These are phyloP conservation scores for Pichia sp. DNA, from an alignment of 1,139 yeast species.

Conservation along the genomic window DNA sequence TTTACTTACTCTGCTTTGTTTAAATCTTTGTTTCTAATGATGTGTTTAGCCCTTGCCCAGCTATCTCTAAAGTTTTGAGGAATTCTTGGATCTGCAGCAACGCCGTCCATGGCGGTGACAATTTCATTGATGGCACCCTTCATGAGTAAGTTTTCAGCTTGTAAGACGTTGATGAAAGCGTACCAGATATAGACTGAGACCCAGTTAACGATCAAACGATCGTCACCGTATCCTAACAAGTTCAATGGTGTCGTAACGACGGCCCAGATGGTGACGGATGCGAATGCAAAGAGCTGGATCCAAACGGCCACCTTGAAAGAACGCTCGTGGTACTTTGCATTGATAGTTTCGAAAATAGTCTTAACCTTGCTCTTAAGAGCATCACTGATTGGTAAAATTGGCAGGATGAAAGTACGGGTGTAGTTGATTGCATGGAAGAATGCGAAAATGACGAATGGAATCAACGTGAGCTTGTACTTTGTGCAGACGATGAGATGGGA, in stretches of 20 bases:
- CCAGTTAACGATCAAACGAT: constrained; percentile 10
- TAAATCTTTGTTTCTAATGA: constrained; percentile 7
- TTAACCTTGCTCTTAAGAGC: constrained; percentile 19
- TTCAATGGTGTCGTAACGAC: constrained; percentile 17
- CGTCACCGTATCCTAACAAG: constrained; percentile 19
- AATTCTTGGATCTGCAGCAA: constrained; percentile 53
- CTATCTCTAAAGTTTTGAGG: constrained; percentile 57
- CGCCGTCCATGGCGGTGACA: constrained; percentile 71
- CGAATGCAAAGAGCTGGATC: constrained; percentile 8
- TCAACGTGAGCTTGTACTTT: constrained; percentile 51
- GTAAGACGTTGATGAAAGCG: constrained; percentile 70
- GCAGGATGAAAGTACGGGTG: constrained; percentile 63
- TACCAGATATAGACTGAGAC: constrained; percentile 15
- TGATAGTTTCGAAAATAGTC: constrained; percentile 18
- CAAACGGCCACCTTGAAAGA: constrained; percentile 14
- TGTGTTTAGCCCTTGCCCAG: constrained; percentile 57
- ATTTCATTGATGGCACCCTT: constrained; percentile 67
- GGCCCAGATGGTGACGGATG: constrained; percentile 6
- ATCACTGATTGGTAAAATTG: constrained; percentile 57
- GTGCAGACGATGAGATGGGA: constrained; percentile 57
- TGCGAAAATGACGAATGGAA: constrained; percentile 70
- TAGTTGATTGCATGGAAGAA: constrained; percentile 72
- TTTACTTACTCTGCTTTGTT: constrained; percentile 2
- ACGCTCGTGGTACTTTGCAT: constrained; percentile 9
- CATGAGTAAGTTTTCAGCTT: constrained; percentile 72